A percentile compares a stretch with the other conserved stretches of the same genome.
Conservation (phyloP, 352 stramenopile genomes). For the Pythium plurisporium region DNA sequence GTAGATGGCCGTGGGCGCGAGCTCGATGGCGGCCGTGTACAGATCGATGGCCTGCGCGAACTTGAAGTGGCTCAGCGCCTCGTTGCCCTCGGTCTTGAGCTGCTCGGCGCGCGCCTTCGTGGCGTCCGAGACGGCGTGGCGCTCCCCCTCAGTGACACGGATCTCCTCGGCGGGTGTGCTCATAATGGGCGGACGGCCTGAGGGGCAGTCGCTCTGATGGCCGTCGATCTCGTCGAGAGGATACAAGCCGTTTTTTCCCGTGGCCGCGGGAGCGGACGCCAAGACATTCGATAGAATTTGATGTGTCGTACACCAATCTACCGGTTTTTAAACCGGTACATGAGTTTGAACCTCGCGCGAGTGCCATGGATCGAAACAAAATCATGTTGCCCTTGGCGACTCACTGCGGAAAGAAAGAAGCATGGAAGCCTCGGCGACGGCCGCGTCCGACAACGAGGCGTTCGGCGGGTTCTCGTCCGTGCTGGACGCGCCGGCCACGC, state of each 20-base stretch:
- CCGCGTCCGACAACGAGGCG: not conserved
- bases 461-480: constrained; percentile 11
- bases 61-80: constrained; percentile 73
- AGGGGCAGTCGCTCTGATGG: not conserved
- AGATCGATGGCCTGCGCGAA: constrained; percentile 77
- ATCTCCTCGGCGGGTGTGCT: constrained; percentile 19
- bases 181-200: not conserved
- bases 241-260: not conserved
- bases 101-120: constrained; percentile 61
- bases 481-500: constrained; percentile 13
- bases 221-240: not conserved
- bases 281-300: constrained; percentile 28
- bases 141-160: constrained; percentile 42
- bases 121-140: constrained; percentile 57
- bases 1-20: constrained; percentile 89
- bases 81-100: constrained; percentile 86
- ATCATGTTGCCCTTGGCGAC: too few relatives aligned
- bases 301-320: constrained; percentile 16
- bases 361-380: constrained; percentile 16
- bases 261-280: not conserved
- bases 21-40: constrained; percentile 88
- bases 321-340: not conserved
- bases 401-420: constrained; percentile 20
- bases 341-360: constrained; percentile 11
- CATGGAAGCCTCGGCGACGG: constrained; percentile 4